Conservation (phyloP, 345 rosid genomes). For the Dovyalis caffra region DNA sequence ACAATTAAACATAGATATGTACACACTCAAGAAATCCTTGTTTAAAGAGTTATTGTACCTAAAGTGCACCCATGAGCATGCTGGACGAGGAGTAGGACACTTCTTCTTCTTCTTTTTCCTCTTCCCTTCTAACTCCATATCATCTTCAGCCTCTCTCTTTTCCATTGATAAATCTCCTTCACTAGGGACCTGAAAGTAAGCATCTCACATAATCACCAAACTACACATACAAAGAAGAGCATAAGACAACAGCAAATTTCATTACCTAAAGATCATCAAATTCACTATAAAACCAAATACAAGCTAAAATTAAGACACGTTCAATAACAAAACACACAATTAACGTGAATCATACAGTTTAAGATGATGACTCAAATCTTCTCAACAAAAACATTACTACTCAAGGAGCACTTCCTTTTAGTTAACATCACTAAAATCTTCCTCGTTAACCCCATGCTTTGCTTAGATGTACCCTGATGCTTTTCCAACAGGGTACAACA, state of each 20-base stretch:
- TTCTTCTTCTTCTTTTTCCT: slow-evolving; percentile 40
- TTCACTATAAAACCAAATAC: not conserved
- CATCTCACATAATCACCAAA: not conserved
- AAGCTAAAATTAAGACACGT: not conserved
- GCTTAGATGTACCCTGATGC: not conserved
- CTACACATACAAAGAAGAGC: not conserved
- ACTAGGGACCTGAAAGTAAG: slow-evolving; percentile 32
- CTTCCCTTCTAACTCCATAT: slow-evolving; percentile 23
- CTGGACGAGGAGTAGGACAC: slow-evolving; percentile 41
- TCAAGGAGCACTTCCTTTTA: not conserved
- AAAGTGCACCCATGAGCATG: slow-evolving; percentile 53
- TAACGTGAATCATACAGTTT: not conserved
- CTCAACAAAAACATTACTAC: not conserved
- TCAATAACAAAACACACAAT: not conserved
- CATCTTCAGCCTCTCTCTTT: slow-evolving; percentile 28
- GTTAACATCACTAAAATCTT: not conserved
- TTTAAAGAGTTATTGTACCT: slow-evolving; percentile 23
- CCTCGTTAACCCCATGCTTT: not conserved
- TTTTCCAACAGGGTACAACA: not conserved
- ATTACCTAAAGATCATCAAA: not conserved
- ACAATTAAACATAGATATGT: not conserved
- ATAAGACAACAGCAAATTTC: not conserved
- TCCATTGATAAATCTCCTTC: slow-evolving; percentile 24
- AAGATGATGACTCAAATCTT: not conserved
- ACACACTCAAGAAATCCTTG: not conserved